These are phyloP conservation scores for Athelia psychrophila DNA, from an alignment of 1,284 basidiomycete species.

Conservation along the genomic window DNA sequence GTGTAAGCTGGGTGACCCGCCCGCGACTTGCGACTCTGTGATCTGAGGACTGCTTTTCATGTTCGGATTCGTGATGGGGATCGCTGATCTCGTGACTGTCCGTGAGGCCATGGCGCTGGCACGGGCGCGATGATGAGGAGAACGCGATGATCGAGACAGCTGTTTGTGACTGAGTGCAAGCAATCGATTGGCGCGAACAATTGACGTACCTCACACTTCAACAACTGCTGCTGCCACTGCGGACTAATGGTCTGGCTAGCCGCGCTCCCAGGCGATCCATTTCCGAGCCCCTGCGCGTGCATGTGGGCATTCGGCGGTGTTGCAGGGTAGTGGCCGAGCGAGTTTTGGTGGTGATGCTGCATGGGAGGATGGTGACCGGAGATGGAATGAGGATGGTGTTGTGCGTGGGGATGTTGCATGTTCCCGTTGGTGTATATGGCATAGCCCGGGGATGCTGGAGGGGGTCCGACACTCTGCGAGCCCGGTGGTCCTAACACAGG, in stretches of 20 bases:
- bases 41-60: constrained; percentile 36
- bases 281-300: constrained; percentile 49
- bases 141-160: constrained; percentile 74
- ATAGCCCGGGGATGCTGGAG: constrained; percentile 68
- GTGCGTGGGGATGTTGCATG: constrained; percentile 50
- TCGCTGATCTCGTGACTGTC: constrained; percentile 73
- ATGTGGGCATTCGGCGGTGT: constrained; percentile 57
- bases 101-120: constrained; percentile 79
- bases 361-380: constrained; percentile 48
- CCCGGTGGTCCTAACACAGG: constrained; percentile 57
- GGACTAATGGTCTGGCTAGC: constrained; percentile 60
- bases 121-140: constrained; percentile 77
- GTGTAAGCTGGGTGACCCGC: constrained; percentile 36
- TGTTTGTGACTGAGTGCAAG: constrained; percentile 21
- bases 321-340: constrained; percentile 70
- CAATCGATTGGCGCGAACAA: no score
- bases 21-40: constrained; percentile 34
- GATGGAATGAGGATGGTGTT: constrained; percentile 46
- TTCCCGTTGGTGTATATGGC: constrained; percentile 68
- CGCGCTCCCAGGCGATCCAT: constrained; percentile 63
- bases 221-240: constrained; percentile 79
- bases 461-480: constrained; percentile 51
- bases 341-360: constrained; percentile 73
- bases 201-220: constrained; percentile 73
- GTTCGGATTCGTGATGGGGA: constrained; percentile 83